Conservation (phyloP, 176 grass and related monocot genomes). For the Lolium perenne region DNA sequence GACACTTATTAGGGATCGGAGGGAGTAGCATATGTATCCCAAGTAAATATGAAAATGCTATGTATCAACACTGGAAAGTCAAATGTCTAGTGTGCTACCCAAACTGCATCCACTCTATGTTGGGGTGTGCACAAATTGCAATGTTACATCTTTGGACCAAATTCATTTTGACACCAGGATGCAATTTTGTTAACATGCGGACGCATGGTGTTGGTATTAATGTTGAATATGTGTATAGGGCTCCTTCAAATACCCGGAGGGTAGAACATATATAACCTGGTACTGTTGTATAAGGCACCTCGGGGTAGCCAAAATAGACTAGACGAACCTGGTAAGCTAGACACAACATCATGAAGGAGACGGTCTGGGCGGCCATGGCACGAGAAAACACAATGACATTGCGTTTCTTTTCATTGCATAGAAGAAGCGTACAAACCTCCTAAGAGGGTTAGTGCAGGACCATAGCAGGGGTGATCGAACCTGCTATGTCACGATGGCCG, state of each 20-base stretch:
- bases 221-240: not conserved
- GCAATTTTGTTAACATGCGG: slow-evolving; percentile 28
- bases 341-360: not conserved
- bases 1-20: too few relatives aligned
- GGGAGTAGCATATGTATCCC: slow-evolving; percentile 8
- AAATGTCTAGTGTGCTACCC: slow-evolving; percentile 6
- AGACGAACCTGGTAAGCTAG: too few relatives aligned
- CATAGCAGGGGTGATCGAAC: not conserved
- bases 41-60: slow-evolving; percentile 23
- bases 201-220: not conserved
- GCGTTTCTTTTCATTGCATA: too few relatives aligned
- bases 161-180: not conserved
- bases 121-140: slow-evolving; percentile 10
- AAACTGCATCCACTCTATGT: slow-evolving; percentile 26
- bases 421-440: too few relatives aligned
- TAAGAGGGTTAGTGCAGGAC: too few relatives aligned
- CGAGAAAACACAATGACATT: too few relatives aligned
- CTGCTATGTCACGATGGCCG: not conserved
- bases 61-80: slow-evolving; percentile 7
- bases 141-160: not conserved
- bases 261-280: not conserved
- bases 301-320: too few relatives aligned
- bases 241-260: not conserved
- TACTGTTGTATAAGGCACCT: too few relatives aligned
- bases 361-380: not conserved